Conservation (phyloP, 2,329 filamentous ascomycete species). For the Tolypocladium tropicale region DNA sequence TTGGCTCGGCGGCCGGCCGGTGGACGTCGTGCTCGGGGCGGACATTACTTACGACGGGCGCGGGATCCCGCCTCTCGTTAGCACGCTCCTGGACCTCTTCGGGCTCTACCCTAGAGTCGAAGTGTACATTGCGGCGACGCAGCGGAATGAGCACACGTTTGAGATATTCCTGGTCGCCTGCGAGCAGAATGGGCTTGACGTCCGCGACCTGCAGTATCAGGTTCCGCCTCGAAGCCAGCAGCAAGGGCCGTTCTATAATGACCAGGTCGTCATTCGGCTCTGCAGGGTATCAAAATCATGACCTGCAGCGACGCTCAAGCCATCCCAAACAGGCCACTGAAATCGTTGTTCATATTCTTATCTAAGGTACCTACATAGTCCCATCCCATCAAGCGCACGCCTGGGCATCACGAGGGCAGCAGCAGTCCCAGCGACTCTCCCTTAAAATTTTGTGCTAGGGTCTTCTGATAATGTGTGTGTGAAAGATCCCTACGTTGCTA, state of each 20-base stretch:
- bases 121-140: conserved; percentile 59
- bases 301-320: background rate
- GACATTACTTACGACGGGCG: conserved; percentile 68
- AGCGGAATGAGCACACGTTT: conserved; percentile 62
- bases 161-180: conserved; percentile 52
- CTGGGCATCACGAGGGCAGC: no score
- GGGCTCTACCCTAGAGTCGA: conserved; percentile 42
- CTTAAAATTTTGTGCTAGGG: no score
- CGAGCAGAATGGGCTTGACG: conserved; percentile 31
- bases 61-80: conserved; percentile 52
- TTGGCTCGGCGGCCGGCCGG: conserved; percentile 34
- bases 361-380: no score
- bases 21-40: conserved; percentile 62
- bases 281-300: conserved; percentile 17
- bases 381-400: no score
- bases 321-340: no score
- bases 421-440: no score
- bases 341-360: no score
- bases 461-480: no score
- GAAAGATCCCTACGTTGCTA: no score
- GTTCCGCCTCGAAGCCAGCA: conserved; percentile 32
- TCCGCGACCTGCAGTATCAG: conserved; percentile 32
- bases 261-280: conserved; percentile 48
- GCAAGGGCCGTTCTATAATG: conserved; percentile 54
- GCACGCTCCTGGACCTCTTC: conserved; percentile 54